A percentile compares a stretch with the other conserved stretches of the same genome.
Conservation (phyloP, 257 asterid species). For the Primulina eburnea region DNA sequence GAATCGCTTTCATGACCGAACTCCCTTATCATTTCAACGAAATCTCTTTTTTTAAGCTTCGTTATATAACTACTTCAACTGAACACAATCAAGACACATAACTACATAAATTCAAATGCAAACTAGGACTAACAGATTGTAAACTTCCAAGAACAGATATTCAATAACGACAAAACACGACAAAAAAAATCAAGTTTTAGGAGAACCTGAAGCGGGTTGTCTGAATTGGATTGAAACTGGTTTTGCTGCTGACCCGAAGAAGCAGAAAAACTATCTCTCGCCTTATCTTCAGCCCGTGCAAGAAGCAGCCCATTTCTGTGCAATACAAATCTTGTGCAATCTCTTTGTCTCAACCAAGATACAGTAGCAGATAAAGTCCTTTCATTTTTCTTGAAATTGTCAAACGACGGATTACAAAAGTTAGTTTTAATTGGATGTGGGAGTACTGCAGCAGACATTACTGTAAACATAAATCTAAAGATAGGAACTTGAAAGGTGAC, state of each 20-base stretch:
- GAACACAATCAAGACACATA: neutral
- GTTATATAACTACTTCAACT: neutral
- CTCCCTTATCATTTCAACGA: neutral
- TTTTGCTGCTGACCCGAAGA: conserved; percentile 35
- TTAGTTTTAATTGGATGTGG: conserved; percentile 39
- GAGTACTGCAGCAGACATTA: conserved; percentile 47
- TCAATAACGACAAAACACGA: neutral
- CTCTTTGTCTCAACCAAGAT: conserved; percentile 32
- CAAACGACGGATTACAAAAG: conserved; percentile 25
- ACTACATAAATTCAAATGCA: neutral
- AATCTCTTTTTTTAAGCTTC: neutral
- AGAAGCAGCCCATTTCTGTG: conserved; percentile 53
- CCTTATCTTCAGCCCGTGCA: conserved; percentile 70
- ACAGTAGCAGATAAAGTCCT: conserved; percentile 25
- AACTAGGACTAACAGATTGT: neutral
- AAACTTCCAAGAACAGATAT: neutral
- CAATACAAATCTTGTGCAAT: conserved; percentile 32
- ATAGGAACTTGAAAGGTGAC: conserved; percentile 16
- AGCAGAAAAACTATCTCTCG: conserved; percentile 42
- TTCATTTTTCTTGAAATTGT: conserved; percentile 31
- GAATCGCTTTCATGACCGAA: too few species aligned
- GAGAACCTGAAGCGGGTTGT: conserved; percentile 45
- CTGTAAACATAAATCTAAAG: conserved; percentile 7
- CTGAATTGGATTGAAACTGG: conserved; percentile 31
- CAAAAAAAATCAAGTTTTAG: neutral